A percentile compares a stretch with the other conserved stretches of the same genome.
Evolutionary conservation across 129 eudicot genomes (phyloP).

Genomic region (Tagetes patula): DNA sequence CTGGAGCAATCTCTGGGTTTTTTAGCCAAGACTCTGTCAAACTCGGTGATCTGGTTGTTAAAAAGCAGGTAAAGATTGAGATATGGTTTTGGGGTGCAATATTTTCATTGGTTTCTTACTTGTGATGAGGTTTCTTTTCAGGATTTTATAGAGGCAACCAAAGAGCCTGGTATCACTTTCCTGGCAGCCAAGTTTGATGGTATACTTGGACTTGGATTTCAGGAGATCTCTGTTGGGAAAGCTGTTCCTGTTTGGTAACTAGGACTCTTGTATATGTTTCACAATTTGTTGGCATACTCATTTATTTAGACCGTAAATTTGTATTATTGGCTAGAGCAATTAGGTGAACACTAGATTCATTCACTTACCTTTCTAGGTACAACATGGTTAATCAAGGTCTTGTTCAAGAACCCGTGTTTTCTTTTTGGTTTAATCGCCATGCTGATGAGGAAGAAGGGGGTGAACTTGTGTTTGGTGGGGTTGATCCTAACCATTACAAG

Average conservation of each 20-base stretch:
- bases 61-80: conserved; percentile 59
- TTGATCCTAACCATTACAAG: conserved; percentile 80
- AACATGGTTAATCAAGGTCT: conserved; percentile 94
- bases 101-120: background rate
- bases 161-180: conserved; percentile 88
- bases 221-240: conserved; percentile 81
- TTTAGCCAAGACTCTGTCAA: conserved; percentile 72
- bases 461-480: conserved; percentile 95
- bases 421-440: conserved; percentile 94
- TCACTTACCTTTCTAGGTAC: conserved; percentile 54
- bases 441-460: conserved; percentile 85
- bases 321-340: conserved; percentile 1
- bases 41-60: conserved; percentile 73
- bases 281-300: background rate
- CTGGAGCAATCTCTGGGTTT: conserved; percentile 89
- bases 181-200: conserved; percentile 96
- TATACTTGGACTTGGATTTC: conserved; percentile 92
- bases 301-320: background rate
- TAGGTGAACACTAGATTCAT: conserved; percentile 4
- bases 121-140: conserved; percentile 29
- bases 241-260: conserved; percentile 88
- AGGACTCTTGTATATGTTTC: conserved; percentile 10
- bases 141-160: conserved; percentile 94
- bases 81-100: conserved; percentile 3
- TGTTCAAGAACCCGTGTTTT: conserved; percentile 77